phyloP scores from a whole-genome alignment of 495 filamentous ascomycete genomes.

The Ramalina intermedia region DNA sequence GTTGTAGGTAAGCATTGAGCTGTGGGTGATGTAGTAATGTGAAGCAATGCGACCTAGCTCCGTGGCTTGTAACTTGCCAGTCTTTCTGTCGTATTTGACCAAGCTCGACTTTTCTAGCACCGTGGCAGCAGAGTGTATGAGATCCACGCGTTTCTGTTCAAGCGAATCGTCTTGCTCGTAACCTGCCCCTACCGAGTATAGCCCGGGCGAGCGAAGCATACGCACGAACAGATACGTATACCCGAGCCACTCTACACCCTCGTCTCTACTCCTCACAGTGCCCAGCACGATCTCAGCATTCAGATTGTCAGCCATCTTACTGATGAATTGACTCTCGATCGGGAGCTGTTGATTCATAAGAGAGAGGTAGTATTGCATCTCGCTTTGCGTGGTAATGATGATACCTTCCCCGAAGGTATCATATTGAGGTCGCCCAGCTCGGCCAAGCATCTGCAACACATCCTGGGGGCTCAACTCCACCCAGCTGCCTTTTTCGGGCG shows the following conservation, averaged over 20 bases:
- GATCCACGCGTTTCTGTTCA: slow-evolving; percentile 91
- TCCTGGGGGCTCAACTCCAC: slow-evolving; percentile 96
- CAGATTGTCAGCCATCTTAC: slow-evolving; percentile 87
- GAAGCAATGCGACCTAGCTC: slow-evolving; percentile 91
- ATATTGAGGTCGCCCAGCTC: slow-evolving; percentile 90
- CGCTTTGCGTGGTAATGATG: slow-evolving; percentile 88
- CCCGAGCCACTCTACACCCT: slow-evolving; percentile 95
- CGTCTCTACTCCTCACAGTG: slow-evolving; percentile 82
- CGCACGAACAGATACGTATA: slow-evolving; percentile 98
- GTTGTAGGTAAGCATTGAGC: slow-evolving; percentile 93
- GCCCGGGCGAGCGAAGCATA: slow-evolving; percentile 88
- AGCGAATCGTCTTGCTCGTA: slow-evolving; percentile 84
- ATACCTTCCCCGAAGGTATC: slow-evolving; percentile 97
- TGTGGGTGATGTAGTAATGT: slow-evolving; percentile 96
- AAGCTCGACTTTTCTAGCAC: slow-evolving; percentile 79
- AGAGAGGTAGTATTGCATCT: slow-evolving; percentile 94
- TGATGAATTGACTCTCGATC: slow-evolving; percentile 91
- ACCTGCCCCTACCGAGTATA: slow-evolving; percentile 91
- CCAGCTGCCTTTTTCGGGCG: slow-evolving; percentile 97
- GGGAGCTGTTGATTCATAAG: slow-evolving; percentile 93
- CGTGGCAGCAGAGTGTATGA: slow-evolving; percentile 84
- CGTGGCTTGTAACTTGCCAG: slow-evolving; percentile 75
- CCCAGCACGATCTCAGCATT: slow-evolving; percentile 96
- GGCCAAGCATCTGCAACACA: slow-evolving; percentile 96
- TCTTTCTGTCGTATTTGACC: slow-evolving; percentile 90